Evolutionary conservation across 2,329 filamentous ascomycete genomes (phyloP), one percentile per base, ranked within the genome.

Genomic region (Trichoderma polysporum): DNA sequence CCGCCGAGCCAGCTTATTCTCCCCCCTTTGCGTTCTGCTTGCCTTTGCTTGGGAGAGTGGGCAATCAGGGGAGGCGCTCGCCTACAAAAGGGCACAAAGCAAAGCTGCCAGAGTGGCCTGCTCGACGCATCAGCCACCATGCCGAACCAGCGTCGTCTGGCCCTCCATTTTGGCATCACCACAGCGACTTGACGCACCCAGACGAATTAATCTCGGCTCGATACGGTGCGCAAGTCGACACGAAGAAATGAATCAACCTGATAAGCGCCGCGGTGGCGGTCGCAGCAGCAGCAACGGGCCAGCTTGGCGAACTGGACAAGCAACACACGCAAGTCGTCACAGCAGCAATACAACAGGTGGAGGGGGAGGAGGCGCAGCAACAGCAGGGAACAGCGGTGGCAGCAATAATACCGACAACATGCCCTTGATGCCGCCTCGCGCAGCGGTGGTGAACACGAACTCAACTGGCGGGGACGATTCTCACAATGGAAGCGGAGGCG

Each of bases 221-320:
- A 65, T 22, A 31, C 12, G 27, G 27, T 25, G 17, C 25, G 31
- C 39, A 9, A 65, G 6, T 29, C 19, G 29, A 17, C 45, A 31
- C 25, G 47, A 19, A 17, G n/a, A 53, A 41, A 83, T 82, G 80
- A 79, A 77, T 69, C 71, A 75, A 52, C 75, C 81, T 54, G 81
- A 84, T 68, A 84, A 82, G 75, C 81, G 81, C 72, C 81, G 81
- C 69, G 76, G 74, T 64, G 74, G 71, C 60, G 74, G 73, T 64
- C 68, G 70, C 49, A 58, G 66, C 67, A 73, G 69, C 37, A 60
- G 62, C 53, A 54, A 49, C 35, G 56, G 53, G 69, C 73, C 73
- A 68, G 67, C 69, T 66, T 69, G 71, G 64, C 72, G 71, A 39
- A 63, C 73, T 6, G 62, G 52, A n/a, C 62, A 68, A 4, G 56